A percentile compares a stretch with the other conserved stretches of the same genome.
Evolutionary conservation across 495 filamentous ascomycete genomes (phyloP).

Genomic region (Penicillium verhagenii): DNA sequence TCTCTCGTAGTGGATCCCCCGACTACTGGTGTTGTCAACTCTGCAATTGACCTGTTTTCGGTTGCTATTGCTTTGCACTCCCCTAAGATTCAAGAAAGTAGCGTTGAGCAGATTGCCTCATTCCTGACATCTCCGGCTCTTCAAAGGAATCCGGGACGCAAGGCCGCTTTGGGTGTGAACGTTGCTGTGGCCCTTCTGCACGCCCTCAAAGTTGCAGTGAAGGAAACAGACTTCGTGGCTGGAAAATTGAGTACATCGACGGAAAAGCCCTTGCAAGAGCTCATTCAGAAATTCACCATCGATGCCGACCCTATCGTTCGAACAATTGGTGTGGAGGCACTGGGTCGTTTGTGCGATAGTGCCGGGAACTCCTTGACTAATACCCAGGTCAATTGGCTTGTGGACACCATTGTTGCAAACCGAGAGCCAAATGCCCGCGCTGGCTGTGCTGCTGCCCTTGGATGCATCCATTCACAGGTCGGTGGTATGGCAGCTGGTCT

Average conservation of each 20-base stretch:
- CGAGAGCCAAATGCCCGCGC: constrained; percentile 89
- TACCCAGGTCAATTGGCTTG: constrained; percentile 82
- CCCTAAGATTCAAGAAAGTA: constrained; percentile 90
- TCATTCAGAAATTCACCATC: constrained; percentile 71
- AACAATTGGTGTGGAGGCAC: constrained; percentile 77
- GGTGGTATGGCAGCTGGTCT: constrained; percentile 98
- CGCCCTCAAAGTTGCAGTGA: constrained; percentile 77
- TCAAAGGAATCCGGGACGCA: constrained; percentile 83
- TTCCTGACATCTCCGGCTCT: constrained; percentile 76
- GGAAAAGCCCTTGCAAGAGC: constrained; percentile 83
- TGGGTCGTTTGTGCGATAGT: constrained; percentile 87
- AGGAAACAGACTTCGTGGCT: constrained; percentile 67
- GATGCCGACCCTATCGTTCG: constrained; percentile 83
- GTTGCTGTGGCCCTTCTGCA: constrained; percentile 77
- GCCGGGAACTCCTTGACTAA: constrained; percentile 88
- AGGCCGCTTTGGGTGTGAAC: constrained; percentile 87
- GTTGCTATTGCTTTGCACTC: constrained; percentile 84
- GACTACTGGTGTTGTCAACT: constrained; percentile 88
- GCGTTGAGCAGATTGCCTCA: constrained; percentile 86
- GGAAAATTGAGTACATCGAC: constrained; percentile 76
- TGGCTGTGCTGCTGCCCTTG: constrained; percentile 90
- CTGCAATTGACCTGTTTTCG: constrained; percentile 89
- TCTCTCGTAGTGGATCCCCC: constrained; percentile 71
- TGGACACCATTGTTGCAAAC: constrained; percentile 91
- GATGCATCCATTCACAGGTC: constrained; percentile 90